Conservation (phyloP, 2,329 filamentous ascomycete genomes). For the Trichoderma guizhouense region DNA sequence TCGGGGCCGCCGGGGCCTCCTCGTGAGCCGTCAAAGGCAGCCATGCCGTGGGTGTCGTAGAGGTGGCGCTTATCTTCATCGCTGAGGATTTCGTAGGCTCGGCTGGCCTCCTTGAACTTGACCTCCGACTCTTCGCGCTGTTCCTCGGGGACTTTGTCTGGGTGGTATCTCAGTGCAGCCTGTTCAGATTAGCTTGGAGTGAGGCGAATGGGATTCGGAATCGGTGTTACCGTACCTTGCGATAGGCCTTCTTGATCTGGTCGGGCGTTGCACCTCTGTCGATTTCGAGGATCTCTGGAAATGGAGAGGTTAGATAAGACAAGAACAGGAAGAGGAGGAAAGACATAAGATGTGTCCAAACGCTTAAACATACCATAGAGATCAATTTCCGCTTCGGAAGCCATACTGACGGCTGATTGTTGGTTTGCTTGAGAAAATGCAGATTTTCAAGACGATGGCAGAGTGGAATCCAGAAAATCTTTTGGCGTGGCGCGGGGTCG, state of each 20-base stretch:
- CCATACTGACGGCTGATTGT: constrained; percentile 24
- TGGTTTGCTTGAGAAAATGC: not conserved
- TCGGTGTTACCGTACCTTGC: constrained; percentile 63
- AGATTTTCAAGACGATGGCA: not conserved
- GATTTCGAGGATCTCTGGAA: constrained; percentile 73
- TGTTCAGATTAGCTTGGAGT: constrained; percentile 34
- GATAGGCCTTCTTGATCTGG: constrained; percentile 93
- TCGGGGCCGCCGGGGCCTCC: constrained; percentile 62
- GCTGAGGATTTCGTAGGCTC: constrained; percentile 96
- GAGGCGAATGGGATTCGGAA: constrained; percentile 16
- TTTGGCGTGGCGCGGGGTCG: constrained; percentile 19
- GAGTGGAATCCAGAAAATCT: constrained; percentile 16
- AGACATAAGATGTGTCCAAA: not conserved
- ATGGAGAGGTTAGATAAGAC: constrained; percentile 12
- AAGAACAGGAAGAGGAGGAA: not conserved
- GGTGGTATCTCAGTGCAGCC: constrained; percentile 85
- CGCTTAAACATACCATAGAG: constrained; percentile 53
- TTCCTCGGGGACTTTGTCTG: constrained; percentile 89
- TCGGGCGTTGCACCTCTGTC: constrained; percentile 67
- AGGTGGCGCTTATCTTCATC: constrained; percentile 90
- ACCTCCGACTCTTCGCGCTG: constrained; percentile 81
- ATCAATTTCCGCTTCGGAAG: constrained; percentile 47
- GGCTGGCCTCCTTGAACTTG: constrained; percentile 88
- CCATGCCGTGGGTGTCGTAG: constrained; percentile 95
- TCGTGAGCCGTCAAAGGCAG: constrained; percentile 79